Base-by-base conservation (phyloP, 2,329 filamentous ascomycete species). In the Fusarium scirpi region DNA sequence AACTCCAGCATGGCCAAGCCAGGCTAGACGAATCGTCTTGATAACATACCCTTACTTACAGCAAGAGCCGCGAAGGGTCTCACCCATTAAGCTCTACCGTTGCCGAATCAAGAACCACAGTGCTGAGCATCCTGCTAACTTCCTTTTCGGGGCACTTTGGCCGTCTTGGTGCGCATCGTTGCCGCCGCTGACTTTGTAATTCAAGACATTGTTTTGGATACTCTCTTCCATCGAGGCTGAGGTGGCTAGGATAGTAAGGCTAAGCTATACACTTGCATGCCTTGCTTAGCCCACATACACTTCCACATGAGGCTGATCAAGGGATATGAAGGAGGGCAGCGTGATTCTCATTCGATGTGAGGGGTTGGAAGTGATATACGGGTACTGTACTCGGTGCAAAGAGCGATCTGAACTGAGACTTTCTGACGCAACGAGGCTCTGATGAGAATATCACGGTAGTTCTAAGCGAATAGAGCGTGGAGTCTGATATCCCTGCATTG, bases 101-200 rank as follows among this genome's bases (percentile, higher is more conserved):
- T 47, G 16, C 46, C 29, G 10, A 44, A 20, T 45, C 18, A 59
- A 52, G 49, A 43, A 30, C 38, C 25, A 20, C 38, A 53, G 46
- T 34, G 34, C 59, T 48, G 65, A 67, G 43, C 10, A 15, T 32
- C 43, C 57, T 60, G 24, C 27, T 40, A 74, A 70, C 73, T 75
- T 67, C 73, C 73, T 61, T 25, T 70, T 75, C 58, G 30, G 65
- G 73, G 63, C 44, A 62, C 55, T 48, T 30, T 29, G 43, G 58
- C 71, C 71, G 73, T 65, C 61, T 53, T 66, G 58, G 62, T 65
- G 67, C 54, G 43, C 53, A 59, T 67, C 30, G 43, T 27, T 53
- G 27, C 43, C 32, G 46, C 51, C 41, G 59, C 38, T 61, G 52
- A 53, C 44, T 38, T 49, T 56, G 49, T 30, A 62, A 32, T 41